phyloP scores from a whole-genome alignment of 192 early-diverging fungal genomes.

The Phlyctochytrium arcticum region DNA sequence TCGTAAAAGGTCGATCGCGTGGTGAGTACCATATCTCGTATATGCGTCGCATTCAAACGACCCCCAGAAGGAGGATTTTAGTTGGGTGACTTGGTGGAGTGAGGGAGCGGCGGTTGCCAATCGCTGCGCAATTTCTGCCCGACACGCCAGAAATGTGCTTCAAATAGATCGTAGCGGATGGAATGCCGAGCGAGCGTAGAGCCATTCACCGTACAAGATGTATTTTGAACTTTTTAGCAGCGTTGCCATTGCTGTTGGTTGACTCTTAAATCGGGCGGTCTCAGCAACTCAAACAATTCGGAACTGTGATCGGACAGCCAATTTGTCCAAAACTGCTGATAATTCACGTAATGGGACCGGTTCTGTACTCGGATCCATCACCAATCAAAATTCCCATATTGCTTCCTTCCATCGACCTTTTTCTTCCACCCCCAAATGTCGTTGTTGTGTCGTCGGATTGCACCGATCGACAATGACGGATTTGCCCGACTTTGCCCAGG shows the following conservation, averaged over 20 bases:
- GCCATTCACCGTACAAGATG: slow-evolving; percentile 50
- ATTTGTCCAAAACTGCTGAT: slow-evolving; percentile 29
- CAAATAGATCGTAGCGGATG: slow-evolving; percentile 34
- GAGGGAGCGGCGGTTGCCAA: neutral
- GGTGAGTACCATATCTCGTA: neutral
- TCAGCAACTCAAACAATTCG: slow-evolving; percentile 22
- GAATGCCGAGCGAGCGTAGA: slow-evolving; percentile 37
- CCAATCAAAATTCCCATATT: slow-evolving; percentile 41
- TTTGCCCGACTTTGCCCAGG: neutral
- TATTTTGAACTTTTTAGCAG: neutral
- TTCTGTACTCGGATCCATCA: slow-evolving; percentile 32
- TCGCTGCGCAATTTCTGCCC: neutral
- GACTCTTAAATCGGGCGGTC: neutral
- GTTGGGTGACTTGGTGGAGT: neutral
- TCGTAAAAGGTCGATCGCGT: neutral
- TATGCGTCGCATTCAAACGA: too few species aligned
- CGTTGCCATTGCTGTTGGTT: neutral
- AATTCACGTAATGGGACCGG: slow-evolving; percentile 38
- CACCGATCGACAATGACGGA: slow-evolving; percentile 35
- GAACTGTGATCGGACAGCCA: slow-evolving; percentile 28
- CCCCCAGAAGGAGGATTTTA: too few species aligned
- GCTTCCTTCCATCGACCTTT: slow-evolving; percentile 50
- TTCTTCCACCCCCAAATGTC: slow-evolving; percentile 38
- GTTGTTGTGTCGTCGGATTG: slow-evolving; percentile 29
- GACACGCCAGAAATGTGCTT: slow-evolving; percentile 30